These are phyloP conservation scores for Termitomyces sp. DNA, from an alignment of 768 basidiomycete species.

Conservation along the genomic window DNA sequence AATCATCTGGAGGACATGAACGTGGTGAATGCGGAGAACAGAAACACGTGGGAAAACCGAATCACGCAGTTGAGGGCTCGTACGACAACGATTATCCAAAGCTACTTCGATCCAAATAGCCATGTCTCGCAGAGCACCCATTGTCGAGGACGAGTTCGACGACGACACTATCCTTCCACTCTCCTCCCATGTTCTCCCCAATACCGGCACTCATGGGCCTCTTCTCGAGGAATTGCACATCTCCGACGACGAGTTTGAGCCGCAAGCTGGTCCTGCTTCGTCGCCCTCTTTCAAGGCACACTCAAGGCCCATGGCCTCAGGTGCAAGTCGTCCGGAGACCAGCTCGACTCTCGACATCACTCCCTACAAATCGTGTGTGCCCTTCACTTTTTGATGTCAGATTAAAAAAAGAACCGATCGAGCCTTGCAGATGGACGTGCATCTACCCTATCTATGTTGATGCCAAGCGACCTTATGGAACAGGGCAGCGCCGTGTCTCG, in stretches of 20 bases:
- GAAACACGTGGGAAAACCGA: slow-evolving; percentile 20
- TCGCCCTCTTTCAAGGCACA: slow-evolving; percentile 36
- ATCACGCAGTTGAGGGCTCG: slow-evolving; percentile 1
- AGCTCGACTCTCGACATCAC: slow-evolving; percentile 60
- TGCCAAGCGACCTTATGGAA: slow-evolving; percentile 84
- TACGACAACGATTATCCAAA: slow-evolving; percentile 10
- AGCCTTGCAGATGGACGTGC: slow-evolving; percentile 74
- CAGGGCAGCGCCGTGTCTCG: slow-evolving; percentile 76
- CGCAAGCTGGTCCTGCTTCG: slow-evolving; percentile 51
- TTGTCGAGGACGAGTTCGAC: slow-evolving; percentile 76
- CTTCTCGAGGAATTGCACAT: slow-evolving; percentile 69
- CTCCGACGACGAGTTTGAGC: slow-evolving; percentile 48
- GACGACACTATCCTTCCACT: slow-evolving; percentile 91
- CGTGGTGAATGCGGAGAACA: slow-evolving; percentile 12
- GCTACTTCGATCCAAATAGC: slow-evolving; percentile 1
- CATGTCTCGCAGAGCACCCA: slow-evolving; percentile 69
- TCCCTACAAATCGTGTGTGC: slow-evolving; percentile 74
- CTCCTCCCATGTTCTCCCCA: slow-evolving; percentile 59
- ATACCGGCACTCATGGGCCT: slow-evolving; percentile 65
- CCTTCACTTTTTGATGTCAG: slow-evolving; percentile 9
- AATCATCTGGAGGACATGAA: slow-evolving; percentile 34
- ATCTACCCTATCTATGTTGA: slow-evolving; percentile 98
- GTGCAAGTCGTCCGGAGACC: slow-evolving; percentile 17
- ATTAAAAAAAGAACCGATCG: slow-evolving; percentile 14
- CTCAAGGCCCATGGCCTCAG: slow-evolving; percentile 19